Conservation (phyloP, 495 filamentous ascomycete genomes). For the Pseudomonodictys pantanalensis region DNA sequence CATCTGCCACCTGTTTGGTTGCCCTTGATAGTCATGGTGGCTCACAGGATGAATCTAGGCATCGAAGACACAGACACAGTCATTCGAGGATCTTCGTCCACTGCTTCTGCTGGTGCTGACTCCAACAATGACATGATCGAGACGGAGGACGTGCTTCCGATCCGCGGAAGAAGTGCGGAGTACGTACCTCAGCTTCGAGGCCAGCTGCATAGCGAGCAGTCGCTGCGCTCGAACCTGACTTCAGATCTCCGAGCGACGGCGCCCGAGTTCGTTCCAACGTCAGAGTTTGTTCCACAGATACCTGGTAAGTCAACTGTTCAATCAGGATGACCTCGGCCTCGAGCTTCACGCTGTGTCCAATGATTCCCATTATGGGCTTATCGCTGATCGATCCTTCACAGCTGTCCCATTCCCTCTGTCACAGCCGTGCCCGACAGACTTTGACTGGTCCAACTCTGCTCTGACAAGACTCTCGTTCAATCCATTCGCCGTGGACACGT, state of each 20-base stretch:
- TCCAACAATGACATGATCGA: neutral
- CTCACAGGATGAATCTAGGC: conserved; percentile 6
- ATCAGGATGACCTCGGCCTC: neutral
- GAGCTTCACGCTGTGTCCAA: too few species aligned
- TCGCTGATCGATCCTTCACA: neutral
- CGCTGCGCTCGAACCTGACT: neutral
- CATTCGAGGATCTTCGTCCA: neutral
- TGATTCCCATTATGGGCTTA: too few species aligned
- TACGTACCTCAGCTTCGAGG: neutral
- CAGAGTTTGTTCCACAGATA: too few species aligned
- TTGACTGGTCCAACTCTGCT: neutral
- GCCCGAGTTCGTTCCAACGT: conserved; percentile 21
- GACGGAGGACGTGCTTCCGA: neutral
- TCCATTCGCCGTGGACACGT: neutral
- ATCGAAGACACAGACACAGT: neutral
- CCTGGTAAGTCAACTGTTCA: neutral
- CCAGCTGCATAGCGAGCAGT: neutral
- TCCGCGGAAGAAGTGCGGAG: neutral
- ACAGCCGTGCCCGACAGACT: neutral
- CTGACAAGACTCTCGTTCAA: neutral
- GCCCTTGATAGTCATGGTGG: conserved; percentile 1
- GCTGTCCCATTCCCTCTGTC: neutral
- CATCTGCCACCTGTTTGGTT: neutral
- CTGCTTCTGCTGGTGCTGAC: neutral
- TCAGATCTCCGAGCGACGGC: conserved; percentile 24